Conservation (phyloP, 495 filamentous ascomycete species). For the Penicillium soppii region DNA sequence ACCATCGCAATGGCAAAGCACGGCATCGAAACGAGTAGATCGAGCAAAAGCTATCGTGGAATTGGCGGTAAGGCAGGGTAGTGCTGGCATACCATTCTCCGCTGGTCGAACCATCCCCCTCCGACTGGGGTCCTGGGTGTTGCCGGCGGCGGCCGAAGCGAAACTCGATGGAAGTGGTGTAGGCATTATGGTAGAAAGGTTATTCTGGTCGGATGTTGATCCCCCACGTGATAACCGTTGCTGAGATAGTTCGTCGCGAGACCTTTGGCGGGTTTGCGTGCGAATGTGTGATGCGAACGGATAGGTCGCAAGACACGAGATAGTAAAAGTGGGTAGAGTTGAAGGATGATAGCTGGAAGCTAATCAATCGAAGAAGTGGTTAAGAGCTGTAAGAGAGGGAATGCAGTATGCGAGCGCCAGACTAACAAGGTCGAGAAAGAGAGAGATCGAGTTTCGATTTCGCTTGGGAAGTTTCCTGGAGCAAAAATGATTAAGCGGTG, state of each 20-base stretch:
- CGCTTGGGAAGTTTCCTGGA: conserved; percentile 30
- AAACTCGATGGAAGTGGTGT: conserved; percentile 80
- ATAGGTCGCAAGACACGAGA: conserved; percentile 26
- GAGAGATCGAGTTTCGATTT: conserved; percentile 32
- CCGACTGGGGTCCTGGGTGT: conserved; percentile 55
- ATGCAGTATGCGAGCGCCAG: conserved; percentile 30
- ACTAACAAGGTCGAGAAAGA: conserved; percentile 28
- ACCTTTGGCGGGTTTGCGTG: conserved; percentile 21
- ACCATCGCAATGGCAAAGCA: not conserved
- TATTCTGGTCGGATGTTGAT: conserved; percentile 21
- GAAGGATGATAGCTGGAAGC: conserved; percentile 18
- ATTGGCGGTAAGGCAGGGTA: conserved; percentile 10
- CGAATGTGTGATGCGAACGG: conserved; percentile 28
- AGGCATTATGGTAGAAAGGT: conserved; percentile 55
- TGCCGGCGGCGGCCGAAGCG: conserved; percentile 77
- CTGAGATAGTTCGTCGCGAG: conserved; percentile 22
- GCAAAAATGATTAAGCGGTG: conserved; percentile 31
- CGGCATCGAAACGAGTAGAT: not conserved
- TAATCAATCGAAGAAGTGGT: conserved; percentile 21
- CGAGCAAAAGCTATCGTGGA: not conserved
- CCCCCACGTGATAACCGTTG: conserved; percentile 23
- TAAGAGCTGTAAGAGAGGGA: conserved; percentile 11
- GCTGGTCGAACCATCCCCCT: conserved; percentile 54
- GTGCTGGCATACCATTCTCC: conserved; percentile 55
- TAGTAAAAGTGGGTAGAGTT: conserved; percentile 4